Evolutionary conservation across 2,329 filamentous ascomycete species (phyloP), one percentile per base, ranked within the genome.

Genomic region (Pestalotiopsis sp.): DNA sequence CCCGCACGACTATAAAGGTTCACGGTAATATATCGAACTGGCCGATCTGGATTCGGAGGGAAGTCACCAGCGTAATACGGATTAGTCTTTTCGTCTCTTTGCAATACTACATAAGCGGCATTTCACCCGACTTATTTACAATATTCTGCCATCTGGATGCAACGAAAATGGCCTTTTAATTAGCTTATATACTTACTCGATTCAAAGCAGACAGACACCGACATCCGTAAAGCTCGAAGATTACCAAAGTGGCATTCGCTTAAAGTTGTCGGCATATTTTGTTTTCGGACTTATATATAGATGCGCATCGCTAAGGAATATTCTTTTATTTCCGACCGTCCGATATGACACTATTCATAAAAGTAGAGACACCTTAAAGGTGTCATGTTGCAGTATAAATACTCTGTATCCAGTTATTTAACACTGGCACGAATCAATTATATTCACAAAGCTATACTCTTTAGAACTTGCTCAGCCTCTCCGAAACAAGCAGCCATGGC

Each of bases 401-500:
- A n/a, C 17, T 52, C 17, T 26, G n/a, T 2, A 22, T 17, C 17
- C 56, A 59, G 13, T 48, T 38, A 35, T 22, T 63, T 4, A 26
- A 11, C 13, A 17, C 1, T 22, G n/a, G 17, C 3, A 26, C 6
- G 3, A 14, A 7, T 7, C 14, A n/a, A 17, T 14, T 6, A 3
- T 6, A 30, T 5, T 20, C 40, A 17, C 35, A 14, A 30, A 30
- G 26, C 26, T 30, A 7, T n/a, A 30, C 13, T 9, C 44, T 4
- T 3, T 39, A 7, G 9, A 48, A 30, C 30, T 38, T 30, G 26
- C 26, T 38, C 26, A 56, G n/a, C 4, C 13, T 2, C 24, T 13
- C 24, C 44, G 3, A 4, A 26, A 64, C 11, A 2, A 26, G 24
- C 24, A 13, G 48, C 30, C 26, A 77, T 76, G 75, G 68, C 74